A percentile compares a stretch with the other conserved stretches of the same genome.
phyloP scores from a whole-genome alignment of 257 asterid genomes.

The Apocynum venetum region DNA sequence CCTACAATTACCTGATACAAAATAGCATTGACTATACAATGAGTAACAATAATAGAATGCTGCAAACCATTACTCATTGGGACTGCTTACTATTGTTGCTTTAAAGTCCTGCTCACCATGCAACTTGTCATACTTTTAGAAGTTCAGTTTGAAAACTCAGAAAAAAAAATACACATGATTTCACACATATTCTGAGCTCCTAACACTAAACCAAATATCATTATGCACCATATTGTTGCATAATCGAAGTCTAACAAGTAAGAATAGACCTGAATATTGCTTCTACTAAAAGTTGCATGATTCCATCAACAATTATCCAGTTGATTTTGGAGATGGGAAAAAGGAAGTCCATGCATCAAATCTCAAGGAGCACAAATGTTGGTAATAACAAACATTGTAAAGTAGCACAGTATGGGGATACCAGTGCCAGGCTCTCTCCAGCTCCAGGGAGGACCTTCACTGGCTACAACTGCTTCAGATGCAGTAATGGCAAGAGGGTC shows the following conservation, averaged over 20 bases:
- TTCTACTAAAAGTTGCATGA: not conserved
- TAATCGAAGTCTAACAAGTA: not conserved
- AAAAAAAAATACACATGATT: not conserved
- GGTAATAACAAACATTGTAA: not conserved
- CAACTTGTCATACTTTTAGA: not conserved
- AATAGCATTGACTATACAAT: not conserved
- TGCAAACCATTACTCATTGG: not conserved
- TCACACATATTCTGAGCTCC: not conserved
- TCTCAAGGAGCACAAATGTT: conserved; percentile 3
- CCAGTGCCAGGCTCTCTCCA: conserved; percentile 59
- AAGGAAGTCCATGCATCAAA: not conserved
- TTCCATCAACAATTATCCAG: not conserved
- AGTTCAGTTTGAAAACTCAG: not conserved
- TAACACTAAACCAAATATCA: not conserved
- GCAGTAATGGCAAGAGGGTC: conserved; percentile 88
- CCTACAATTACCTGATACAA: not conserved
- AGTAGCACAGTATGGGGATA: conserved; percentile 4
- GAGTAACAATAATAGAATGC: not conserved
- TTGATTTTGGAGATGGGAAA: not conserved
- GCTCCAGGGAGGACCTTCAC: conserved; percentile 91
- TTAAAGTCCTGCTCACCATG: not conserved
- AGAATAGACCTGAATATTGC: not conserved
- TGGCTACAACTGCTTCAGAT: conserved; percentile 73
- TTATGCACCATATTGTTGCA: not conserved
- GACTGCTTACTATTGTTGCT: not conserved